Percentiles rank a stretch among this genome's conserved stretches.
Evolutionary conservation across 169 alveolate species (phyloP).

Genomic region (Eimeria tenella): DNA sequence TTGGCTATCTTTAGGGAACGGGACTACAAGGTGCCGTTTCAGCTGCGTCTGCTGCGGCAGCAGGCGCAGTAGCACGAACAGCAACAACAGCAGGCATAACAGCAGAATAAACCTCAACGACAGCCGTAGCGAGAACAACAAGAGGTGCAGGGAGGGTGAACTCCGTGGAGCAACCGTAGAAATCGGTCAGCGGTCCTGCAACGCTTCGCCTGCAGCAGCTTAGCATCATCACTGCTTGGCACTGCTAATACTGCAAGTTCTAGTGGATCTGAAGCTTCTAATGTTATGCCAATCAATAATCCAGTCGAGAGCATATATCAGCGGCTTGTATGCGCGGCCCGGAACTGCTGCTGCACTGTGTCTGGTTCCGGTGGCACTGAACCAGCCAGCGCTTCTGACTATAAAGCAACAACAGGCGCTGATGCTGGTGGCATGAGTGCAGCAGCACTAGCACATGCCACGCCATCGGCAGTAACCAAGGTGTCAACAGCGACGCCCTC

Average conservation of each 20-base stretch:
- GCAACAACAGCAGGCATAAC: not conserved
- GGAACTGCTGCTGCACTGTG: too few species aligned
- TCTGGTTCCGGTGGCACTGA: too few species aligned
- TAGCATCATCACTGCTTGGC: too few species aligned
- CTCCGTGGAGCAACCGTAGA: not conserved
- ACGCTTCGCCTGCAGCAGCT: not conserved
- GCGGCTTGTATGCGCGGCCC: too few species aligned
- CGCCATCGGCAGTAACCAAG: not conserved
- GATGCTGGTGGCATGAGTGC: constrained; percentile 16
- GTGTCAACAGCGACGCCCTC: not conserved
- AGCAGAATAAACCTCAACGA: not conserved
- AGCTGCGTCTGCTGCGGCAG: constrained; percentile 25
- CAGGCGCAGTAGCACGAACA: constrained; percentile 36
- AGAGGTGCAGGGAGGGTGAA: not conserved
- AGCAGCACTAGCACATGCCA: not conserved
- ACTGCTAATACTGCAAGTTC: too few species aligned
- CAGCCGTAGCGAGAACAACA: constrained; percentile 15
- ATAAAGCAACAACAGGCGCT: not conserved
- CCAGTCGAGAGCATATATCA: too few species aligned
- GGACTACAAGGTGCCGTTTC: not conserved
- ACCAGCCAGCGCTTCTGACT: too few species aligned
- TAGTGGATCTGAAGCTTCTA: too few species aligned
- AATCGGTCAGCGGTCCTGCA: not conserved
- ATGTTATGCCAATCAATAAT: too few species aligned
- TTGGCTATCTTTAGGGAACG: not conserved